phyloP scores from a whole-genome alignment of 306 rosid genomes.

The Mucuna pruriens region DNA sequence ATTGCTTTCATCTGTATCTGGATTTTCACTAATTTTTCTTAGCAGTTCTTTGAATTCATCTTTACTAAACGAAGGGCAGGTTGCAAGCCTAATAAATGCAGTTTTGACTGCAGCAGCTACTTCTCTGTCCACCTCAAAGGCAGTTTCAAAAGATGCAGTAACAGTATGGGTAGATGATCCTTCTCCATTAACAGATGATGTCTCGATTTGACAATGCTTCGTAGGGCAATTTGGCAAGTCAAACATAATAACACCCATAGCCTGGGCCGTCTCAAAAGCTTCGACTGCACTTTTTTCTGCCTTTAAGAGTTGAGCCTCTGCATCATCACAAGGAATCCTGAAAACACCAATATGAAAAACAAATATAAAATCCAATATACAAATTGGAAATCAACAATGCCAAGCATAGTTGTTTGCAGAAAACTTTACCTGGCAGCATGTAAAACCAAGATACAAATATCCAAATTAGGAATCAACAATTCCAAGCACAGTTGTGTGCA shows the following conservation, averaged over 20 bases:
- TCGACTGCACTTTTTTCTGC: constrained; percentile 71
- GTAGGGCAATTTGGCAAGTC: constrained; percentile 79
- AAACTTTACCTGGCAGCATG: constrained; percentile 67
- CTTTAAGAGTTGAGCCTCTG: constrained; percentile 63
- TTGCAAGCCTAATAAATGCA: constrained; percentile 76
- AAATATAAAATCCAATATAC: not conserved
- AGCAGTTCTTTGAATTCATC: constrained; percentile 77
- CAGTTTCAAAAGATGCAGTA: constrained; percentile 89
- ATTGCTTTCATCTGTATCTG: constrained; percentile 62
- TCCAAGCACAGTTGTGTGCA: not conserved
- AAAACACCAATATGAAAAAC: constrained; percentile 13
- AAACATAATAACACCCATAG: constrained; percentile 82
- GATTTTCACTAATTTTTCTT: constrained; percentile 84
- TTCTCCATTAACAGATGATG: constrained; percentile 61
- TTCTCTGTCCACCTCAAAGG: constrained; percentile 90
- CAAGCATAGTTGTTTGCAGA: not conserved
- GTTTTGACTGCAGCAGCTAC: constrained; percentile 92
- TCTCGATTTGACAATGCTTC: constrained; percentile 68
- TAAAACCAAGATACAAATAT: constrained; percentile 40
- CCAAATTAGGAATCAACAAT: not conserved
- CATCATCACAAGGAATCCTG: constrained; percentile 86
- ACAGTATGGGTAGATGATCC: constrained; percentile 72
- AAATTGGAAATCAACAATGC: not conserved
- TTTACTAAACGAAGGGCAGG: constrained; percentile 65
- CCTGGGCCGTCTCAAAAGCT: constrained; percentile 88